Evolutionary conservation across 768 basidiomycete species (phyloP).

Genomic region (Ramaria rubella): DNA sequence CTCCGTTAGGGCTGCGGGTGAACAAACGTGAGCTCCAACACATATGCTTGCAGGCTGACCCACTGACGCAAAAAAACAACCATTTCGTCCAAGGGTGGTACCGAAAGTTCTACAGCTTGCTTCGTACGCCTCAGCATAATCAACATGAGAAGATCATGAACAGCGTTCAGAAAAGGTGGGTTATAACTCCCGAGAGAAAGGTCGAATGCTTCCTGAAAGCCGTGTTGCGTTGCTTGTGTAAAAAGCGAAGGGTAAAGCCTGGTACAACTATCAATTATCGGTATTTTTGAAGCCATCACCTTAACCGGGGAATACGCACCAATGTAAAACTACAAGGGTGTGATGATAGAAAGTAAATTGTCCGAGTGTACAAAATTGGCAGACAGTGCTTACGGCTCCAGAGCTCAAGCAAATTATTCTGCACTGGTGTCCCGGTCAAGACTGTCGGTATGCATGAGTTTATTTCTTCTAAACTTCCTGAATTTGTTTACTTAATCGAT

Average conservation of each 20-base stretch:
- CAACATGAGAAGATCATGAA: slow-evolving; percentile 40
- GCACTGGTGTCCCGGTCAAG: slow-evolving; percentile 68
- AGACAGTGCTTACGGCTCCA: slow-evolving; percentile 30
- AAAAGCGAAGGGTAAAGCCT: slow-evolving; percentile 49
- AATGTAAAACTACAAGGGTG: slow-evolving; percentile 34
- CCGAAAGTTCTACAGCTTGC: slow-evolving; percentile 38
- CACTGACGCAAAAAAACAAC: slow-evolving; percentile 41
- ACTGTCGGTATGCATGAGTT: slow-evolving; percentile 29
- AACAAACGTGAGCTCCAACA: not conserved
- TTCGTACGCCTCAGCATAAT: slow-evolving; percentile 62
- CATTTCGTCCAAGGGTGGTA: slow-evolving; percentile 53
- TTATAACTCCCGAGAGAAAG: slow-evolving; percentile 47
- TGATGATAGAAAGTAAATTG: not conserved
- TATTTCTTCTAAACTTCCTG: not conserved
- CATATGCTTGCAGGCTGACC: not conserved
- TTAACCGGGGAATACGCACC: slow-evolving; percentile 17
- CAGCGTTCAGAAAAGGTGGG: slow-evolving; percentile 40
- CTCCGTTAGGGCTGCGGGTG: slow-evolving; percentile 38
- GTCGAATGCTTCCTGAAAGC: slow-evolving; percentile 49
- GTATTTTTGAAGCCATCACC: not conserved
- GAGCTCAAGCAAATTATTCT: slow-evolving; percentile 56
- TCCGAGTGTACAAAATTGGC: not conserved
- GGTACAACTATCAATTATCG: slow-evolving; percentile 11
- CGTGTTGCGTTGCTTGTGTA: slow-evolving; percentile 37
- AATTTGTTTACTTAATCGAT: slow-evolving; percentile 44